Evolutionary conservation across 192 early-diverging fungal genomes (phyloP), one percentile per base, ranked within the genome.

Genomic region (Pilobolus umbonatus): DNA sequence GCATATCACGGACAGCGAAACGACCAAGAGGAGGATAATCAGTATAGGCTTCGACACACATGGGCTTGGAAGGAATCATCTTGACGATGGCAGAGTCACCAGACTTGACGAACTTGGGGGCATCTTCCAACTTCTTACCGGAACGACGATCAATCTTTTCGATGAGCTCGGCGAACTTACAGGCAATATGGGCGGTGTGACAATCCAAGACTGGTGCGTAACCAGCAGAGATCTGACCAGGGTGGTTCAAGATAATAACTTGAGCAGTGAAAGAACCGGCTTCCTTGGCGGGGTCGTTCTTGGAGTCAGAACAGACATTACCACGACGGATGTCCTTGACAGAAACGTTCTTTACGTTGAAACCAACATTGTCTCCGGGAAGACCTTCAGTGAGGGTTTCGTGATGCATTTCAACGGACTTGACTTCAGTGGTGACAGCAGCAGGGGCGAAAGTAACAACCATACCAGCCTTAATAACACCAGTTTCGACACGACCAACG

Each of bases 321-420:
- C 93, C 95, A 86, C 92, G 90, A 69, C 92, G 93, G 80, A 95
- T 95, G 75, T 94, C 91, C 88, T 93, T 95, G 80, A 91, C 90
- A 60, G 91, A 92, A 48, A 94, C 90, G 88, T 92, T 92, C 92
- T 93, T 97, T 83, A 95, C 86, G 89, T 95, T 95, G 88, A 97
- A 93, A 73, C 93, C 95, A 71, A 97, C 92, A 86, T 95, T 93
- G 88, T 97, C 95, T 61, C 95, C 95, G 65, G 95, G 90, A 48
- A 78, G 76, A 80, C 89, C 91, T 81, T 95, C 84, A 59, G 68
- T 65, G 68, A 95, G 83, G 62, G 82, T 73, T 78, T 97, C 89
- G 87, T 95, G 93, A 82, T 97, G 95, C 93, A 95, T 97, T 79
- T 95, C 92, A 61, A 97, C 91, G 75, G 93, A 94, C 83, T 92